Conservation (phyloP, 2,329 filamentous ascomycete genomes). For the Zasmidium cellare region DNA sequence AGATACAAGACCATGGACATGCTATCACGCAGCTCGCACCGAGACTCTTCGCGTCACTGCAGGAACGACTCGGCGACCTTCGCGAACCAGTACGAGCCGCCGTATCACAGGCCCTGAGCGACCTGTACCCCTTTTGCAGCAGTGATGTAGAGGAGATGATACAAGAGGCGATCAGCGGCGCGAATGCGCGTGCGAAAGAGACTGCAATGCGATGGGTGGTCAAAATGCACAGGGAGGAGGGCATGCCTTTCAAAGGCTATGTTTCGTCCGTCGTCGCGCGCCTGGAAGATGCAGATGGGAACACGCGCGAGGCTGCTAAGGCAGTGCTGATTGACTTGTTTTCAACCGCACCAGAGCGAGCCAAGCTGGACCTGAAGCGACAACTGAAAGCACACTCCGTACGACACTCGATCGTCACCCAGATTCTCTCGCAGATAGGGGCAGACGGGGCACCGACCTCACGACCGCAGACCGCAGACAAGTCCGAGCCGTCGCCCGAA, state of each 20-base stretch:
- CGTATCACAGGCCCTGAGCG: slow-evolving; percentile 72
- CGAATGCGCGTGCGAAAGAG: slow-evolving; percentile 83
- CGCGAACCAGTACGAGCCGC: slow-evolving; percentile 81
- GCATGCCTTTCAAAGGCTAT: slow-evolving; percentile 77
- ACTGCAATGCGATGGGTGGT: slow-evolving; percentile 81
- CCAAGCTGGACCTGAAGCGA: slow-evolving; percentile 85
- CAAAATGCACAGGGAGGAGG: slow-evolving; percentile 79
- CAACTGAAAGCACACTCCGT: slow-evolving; percentile 84
- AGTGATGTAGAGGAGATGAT: slow-evolving; percentile 78
- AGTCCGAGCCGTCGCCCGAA: slow-evolving; percentile 30
- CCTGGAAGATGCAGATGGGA: slow-evolving; percentile 85
- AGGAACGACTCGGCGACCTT: slow-evolving; percentile 83
- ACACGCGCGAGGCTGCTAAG: slow-evolving; percentile 83
- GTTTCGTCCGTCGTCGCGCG: slow-evolving; percentile 81
- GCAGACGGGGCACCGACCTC: slow-evolving; percentile 41
- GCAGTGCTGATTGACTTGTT: slow-evolving; percentile 83
- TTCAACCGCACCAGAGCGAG: slow-evolving; percentile 73
- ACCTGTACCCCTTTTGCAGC: slow-evolving; percentile 70
- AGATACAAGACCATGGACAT: slow-evolving; percentile 76
- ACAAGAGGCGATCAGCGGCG: slow-evolving; percentile 74
- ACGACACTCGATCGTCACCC: slow-evolving; percentile 78
- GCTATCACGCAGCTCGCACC: slow-evolving; percentile 65
- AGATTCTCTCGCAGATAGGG: slow-evolving; percentile 74
- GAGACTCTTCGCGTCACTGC: slow-evolving; percentile 70
- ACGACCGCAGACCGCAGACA: slow-evolving; percentile 28